These are phyloP conservation scores for Gautieria morchelliformis DNA, from an alignment of 768 basidiomycete species.

Conservation along the genomic window DNA sequence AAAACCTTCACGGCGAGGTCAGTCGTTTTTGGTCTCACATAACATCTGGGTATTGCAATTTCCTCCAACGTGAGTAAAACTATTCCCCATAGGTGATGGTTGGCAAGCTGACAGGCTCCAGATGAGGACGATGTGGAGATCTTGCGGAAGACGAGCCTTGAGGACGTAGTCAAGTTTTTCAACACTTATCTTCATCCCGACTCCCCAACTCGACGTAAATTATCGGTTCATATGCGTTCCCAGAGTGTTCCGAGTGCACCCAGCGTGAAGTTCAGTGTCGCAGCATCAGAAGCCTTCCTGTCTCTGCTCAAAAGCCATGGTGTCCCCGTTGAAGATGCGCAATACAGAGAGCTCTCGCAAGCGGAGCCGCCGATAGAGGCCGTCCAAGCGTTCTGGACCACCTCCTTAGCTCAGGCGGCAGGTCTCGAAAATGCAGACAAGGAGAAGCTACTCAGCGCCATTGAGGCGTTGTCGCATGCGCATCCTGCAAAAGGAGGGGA, in stretches of 20 bases:
- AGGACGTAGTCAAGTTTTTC: slow-evolving; percentile 69
- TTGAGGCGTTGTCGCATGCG: slow-evolving; percentile 48
- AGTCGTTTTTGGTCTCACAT: slow-evolving; percentile 62
- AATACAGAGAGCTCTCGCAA: slow-evolving; percentile 41
- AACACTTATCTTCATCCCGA: slow-evolving; percentile 56
- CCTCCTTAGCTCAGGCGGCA: slow-evolving; percentile 22
- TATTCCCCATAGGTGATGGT: slow-evolving; percentile 6
- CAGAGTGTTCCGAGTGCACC: slow-evolving; percentile 30
- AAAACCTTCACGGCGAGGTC: slow-evolving; percentile 81
- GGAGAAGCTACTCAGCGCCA: slow-evolving; percentile 36
- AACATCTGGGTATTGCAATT: slow-evolving; percentile 76
- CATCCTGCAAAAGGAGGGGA: slow-evolving; percentile 31
- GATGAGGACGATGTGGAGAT: slow-evolving; percentile 64
- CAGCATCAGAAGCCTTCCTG: slow-evolving; percentile 56
- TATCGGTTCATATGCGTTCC: slow-evolving; percentile 75
- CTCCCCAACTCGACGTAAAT: slow-evolving; percentile 63
- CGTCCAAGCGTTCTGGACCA: slow-evolving; percentile 57
- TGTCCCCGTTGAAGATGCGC: slow-evolving; percentile 39
- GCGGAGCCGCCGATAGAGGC: slow-evolving; percentile 47
- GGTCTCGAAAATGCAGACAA: slow-evolving; percentile 30
- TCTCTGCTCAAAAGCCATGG: slow-evolving; percentile 36
- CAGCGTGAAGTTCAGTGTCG: slow-evolving; percentile 49
- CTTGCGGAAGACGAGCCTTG: slow-evolving; percentile 56
- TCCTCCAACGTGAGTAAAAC: slow-evolving; percentile 59
- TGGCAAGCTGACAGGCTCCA: slow-evolving; percentile 20